A percentile compares a stretch with the other conserved stretches of the same genome.
These are phyloP conservation scores for Aechmea fasciata DNA, from an alignment of 176 grass and related monocot species.

Conservation along the genomic window DNA sequence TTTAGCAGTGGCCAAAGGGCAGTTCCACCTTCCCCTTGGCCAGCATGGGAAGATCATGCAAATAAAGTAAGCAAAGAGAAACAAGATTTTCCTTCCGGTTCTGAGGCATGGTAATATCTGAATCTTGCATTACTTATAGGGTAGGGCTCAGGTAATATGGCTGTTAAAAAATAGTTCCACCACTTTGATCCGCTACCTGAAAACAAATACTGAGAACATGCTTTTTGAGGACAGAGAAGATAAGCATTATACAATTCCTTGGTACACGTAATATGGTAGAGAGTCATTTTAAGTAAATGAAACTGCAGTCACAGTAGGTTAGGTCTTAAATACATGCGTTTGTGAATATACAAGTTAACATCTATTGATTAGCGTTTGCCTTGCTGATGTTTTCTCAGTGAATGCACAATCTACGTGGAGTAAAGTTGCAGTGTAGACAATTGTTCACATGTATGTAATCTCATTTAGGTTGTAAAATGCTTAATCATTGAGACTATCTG, in stretches of 20 bases:
- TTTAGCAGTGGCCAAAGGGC: not conserved
- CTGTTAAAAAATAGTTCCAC: too few relatives aligned
- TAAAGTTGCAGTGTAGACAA: too few relatives aligned
- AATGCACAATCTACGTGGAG: too few relatives aligned
- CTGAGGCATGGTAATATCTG: conserved; percentile 1
- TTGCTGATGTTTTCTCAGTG: too few relatives aligned
- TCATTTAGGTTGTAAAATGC: not conserved
- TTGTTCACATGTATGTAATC: not conserved
- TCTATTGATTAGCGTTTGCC: too few relatives aligned
- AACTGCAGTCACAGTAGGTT: not conserved
- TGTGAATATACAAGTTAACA: not conserved
- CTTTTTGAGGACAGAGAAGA: too few relatives aligned
- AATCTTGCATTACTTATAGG: not conserved
- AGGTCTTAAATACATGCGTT: not conserved
- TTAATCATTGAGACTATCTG: not conserved
- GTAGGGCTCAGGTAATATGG: too few relatives aligned
- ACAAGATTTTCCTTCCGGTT: conserved; percentile 3
- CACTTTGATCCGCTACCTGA: too few relatives aligned
- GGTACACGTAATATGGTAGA: not conserved
- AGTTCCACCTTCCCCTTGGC: not conserved
- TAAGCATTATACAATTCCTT: too few relatives aligned
- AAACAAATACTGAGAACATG: too few relatives aligned
- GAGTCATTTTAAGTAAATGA: not conserved
- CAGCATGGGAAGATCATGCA: not conserved
- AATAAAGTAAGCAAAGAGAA: not conserved